phyloP scores from a whole-genome alignment of 2,329 filamentous ascomycete genomes.

The Claviceps sp. region DNA sequence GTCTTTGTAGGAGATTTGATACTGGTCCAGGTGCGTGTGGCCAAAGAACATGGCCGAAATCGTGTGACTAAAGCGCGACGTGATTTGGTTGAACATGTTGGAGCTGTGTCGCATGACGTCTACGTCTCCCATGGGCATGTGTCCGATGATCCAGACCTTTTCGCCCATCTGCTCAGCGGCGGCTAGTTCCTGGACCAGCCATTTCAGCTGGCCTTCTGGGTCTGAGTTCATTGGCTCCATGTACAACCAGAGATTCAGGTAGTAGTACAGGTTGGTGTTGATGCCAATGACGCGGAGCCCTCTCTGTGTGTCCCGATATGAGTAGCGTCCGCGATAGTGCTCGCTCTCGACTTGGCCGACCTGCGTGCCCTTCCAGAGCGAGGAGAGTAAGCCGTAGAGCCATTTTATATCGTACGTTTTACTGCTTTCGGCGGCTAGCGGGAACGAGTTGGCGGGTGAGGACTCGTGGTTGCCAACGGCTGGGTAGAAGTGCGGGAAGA shows the following conservation, averaged over 20 bases:
- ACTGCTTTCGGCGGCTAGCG: not conserved
- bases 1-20: conserved; percentile 40
- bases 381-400: not conserved
- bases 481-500: not conserved
- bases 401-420: not conserved
- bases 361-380: not conserved
- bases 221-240: not conserved
- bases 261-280: conserved; percentile 45
- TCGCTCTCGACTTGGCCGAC: not conserved
- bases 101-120: conserved; percentile 39
- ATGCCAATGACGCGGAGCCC: conserved; percentile 40
- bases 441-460: not conserved
- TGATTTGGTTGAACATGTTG: conserved; percentile 36
- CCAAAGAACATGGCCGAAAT: conserved; percentile 42
- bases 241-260: conserved; percentile 38
- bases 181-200: conserved; percentile 20
- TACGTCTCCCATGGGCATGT: conserved; percentile 37
- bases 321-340: not conserved
- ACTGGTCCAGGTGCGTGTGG: conserved; percentile 43
- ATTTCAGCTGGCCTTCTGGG: not conserved
- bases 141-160: conserved; percentile 42
- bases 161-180: conserved; percentile 35
- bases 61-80: conserved; percentile 38
- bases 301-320: not conserved
- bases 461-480: conserved; percentile 1